phyloP scores from a whole-genome alignment of 164 flowering plant species.

The Annona cherimola region DNA sequence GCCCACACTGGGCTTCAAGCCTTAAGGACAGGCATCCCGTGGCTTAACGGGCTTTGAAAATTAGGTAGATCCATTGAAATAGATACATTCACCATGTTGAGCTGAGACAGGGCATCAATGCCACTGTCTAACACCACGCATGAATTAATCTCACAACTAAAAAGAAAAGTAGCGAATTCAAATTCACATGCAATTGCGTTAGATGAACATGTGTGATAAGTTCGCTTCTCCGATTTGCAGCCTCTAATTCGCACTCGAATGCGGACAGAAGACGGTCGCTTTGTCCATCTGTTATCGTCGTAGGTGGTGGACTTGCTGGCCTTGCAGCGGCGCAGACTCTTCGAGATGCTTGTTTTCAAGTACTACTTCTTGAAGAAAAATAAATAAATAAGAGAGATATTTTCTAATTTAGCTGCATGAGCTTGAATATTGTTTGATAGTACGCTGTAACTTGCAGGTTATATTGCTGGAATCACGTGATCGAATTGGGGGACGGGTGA shows the following conservation, averaged over 20 bases:
- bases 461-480: slow-evolving; percentile 73
- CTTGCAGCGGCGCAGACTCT: slow-evolving; percentile 87
- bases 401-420: neutral
- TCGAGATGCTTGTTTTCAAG: slow-evolving; percentile 86
- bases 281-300: slow-evolving; percentile 75
- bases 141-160: too few relatives aligned
- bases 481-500: slow-evolving; percentile 80
- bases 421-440: neutral
- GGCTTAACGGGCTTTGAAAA: too few relatives aligned
- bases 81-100: too few relatives aligned
- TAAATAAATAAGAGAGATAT: neutral
- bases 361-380: slow-evolving; percentile 11
- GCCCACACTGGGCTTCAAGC: too few relatives aligned
- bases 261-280: slow-evolving; percentile 26
- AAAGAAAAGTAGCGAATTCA: too few relatives aligned
- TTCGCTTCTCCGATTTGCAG: slow-evolving; percentile 23
- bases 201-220: neutral
- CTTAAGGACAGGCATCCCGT: too few relatives aligned
- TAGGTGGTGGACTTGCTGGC: slow-evolving; percentile 87
- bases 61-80: too few relatives aligned
- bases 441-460: slow-evolving; percentile 39
- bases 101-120: too few relatives aligned
- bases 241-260: slow-evolving; percentile 33
- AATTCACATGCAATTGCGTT: too few relatives aligned
- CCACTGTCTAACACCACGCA: too few relatives aligned